phyloP scores from a whole-genome alignment of 2,329 filamentous ascomycete genomes.

The Fonsecaea pedrosoi region DNA sequence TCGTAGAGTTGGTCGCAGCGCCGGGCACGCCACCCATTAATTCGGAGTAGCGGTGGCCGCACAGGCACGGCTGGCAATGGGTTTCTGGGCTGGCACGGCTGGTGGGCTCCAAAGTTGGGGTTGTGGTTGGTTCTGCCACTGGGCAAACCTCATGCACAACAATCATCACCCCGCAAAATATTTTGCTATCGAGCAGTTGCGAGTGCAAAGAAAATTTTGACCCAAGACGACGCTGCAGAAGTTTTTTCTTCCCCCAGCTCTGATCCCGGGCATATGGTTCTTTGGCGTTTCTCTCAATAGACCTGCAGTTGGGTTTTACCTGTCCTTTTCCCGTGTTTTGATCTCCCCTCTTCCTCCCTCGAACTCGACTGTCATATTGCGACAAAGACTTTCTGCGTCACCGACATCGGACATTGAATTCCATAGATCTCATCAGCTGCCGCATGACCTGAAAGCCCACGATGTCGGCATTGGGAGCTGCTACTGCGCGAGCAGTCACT shows the following conservation, averaged over 20 bases:
- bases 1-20: background rate
- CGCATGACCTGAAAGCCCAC: conserved; percentile 37
- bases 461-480: conserved; percentile 39
- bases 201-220: conserved; percentile 34
- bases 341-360: conserved; percentile 10
- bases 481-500: conserved; percentile 40
- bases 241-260: conserved; percentile 17
- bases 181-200: conserved; percentile 24
- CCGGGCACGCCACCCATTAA: conserved; percentile 20
- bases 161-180: conserved; percentile 32
- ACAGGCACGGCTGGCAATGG: conserved; percentile 1
- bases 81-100: conserved; percentile 4
- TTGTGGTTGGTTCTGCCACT: conserved; percentile 20
- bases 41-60: conserved; percentile 22
- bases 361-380: conserved; percentile 1
- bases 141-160: conserved; percentile 11
- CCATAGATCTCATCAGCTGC: conserved; percentile 33
- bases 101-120: conserved; percentile 16
- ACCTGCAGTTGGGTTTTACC: conserved; percentile 13
- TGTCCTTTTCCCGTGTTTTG: conserved; percentile 8
- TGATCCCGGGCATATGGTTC: conserved; percentile 13
- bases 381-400: conserved; percentile 8
- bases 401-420: conserved; percentile 7
- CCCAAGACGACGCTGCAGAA: conserved; percentile 18
- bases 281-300: conserved; percentile 21